phyloP scores from a whole-genome alignment of 2,329 filamentous ascomycete species.

The Rutstroemia sp. region DNA sequence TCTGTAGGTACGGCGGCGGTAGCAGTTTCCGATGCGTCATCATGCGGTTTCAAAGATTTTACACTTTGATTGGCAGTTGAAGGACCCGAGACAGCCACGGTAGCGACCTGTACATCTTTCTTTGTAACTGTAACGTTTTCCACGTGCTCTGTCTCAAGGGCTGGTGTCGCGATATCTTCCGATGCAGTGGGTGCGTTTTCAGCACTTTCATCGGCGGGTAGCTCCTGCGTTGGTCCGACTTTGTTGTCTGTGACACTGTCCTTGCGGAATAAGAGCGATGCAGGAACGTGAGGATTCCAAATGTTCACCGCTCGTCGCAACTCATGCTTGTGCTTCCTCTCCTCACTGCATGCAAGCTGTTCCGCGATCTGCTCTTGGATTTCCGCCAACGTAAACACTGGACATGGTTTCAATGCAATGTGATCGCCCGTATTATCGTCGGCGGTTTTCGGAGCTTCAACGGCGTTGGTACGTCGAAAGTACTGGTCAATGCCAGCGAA shows the following conservation, averaged over 20 bases:
- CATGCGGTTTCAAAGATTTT: no score
- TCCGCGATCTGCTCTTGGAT: slow-evolving; percentile 1
- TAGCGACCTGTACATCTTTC: no score
- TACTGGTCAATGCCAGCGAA: neutral
- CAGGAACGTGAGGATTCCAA: slow-evolving; percentile 1
- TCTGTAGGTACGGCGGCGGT: no score
- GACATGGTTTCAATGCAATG: no score
- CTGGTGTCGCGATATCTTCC: no score
- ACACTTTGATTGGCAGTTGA: no score
- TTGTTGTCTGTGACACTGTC: neutral
- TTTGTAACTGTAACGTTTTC: no score
- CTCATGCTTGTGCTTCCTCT: slow-evolving; percentile 4
- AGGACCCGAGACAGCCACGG: no score
- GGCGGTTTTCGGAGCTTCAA: neutral
- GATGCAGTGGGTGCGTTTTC: neutral
- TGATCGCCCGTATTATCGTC: neutral
- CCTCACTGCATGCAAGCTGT: neutral
- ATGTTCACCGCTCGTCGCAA: neutral
- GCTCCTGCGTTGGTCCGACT: no score
- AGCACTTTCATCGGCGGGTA: neutral
- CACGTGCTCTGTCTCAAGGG: no score
- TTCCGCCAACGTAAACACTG: neutral
- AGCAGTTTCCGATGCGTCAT: no score
- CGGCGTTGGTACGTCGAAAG: neutral
- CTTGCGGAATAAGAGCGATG: neutral